Evolutionary conservation across 495 filamentous ascomycete genomes (phyloP).

Genomic region (Penicillium pulvis): DNA sequence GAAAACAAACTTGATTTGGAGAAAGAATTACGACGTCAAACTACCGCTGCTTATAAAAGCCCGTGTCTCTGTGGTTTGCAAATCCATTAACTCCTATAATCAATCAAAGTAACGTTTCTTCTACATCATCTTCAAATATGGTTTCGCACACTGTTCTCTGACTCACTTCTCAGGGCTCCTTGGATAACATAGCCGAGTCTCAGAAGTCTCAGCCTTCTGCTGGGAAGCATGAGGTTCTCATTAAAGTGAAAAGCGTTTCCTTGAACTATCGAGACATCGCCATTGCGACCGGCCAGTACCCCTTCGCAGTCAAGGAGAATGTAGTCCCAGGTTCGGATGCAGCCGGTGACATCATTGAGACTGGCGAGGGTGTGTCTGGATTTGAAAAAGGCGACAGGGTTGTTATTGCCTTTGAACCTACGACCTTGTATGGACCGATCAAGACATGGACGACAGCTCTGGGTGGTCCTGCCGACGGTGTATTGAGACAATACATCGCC

Average conservation of each 20-base stretch:
- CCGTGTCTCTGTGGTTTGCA: too few species aligned
- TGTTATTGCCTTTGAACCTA: conserved; percentile 68
- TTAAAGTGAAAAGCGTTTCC: conserved; percentile 48
- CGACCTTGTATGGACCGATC: conserved; percentile 55
- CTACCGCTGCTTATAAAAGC: too few species aligned
- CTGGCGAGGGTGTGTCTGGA: conserved; percentile 60
- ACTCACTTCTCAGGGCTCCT: conserved; percentile 9
- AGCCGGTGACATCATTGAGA: conserved; percentile 64
- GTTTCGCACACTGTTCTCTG: conserved; percentile 18
- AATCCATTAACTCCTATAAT: too few species aligned
- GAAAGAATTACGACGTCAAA: too few species aligned
- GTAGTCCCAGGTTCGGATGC: conserved; percentile 71
- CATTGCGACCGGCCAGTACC: conserved; percentile 48
- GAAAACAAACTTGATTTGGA: too few species aligned
- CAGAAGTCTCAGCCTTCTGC: conserved; percentile 28
- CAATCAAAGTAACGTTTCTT: too few species aligned
- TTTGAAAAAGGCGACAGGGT: conserved; percentile 67
- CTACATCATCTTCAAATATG: neutral
- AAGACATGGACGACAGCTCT: conserved; percentile 43
- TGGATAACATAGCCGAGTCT: conserved; percentile 5
- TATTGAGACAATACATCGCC: conserved; percentile 63
- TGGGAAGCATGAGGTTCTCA: conserved; percentile 43
- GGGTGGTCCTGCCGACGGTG: conserved; percentile 66
- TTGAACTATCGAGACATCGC: conserved; percentile 55
- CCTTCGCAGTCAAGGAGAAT: conserved; percentile 54